phyloP scores from a whole-genome alignment of 2,329 filamentous ascomycete genomes.

The Dactylellina leptospora region DNA sequence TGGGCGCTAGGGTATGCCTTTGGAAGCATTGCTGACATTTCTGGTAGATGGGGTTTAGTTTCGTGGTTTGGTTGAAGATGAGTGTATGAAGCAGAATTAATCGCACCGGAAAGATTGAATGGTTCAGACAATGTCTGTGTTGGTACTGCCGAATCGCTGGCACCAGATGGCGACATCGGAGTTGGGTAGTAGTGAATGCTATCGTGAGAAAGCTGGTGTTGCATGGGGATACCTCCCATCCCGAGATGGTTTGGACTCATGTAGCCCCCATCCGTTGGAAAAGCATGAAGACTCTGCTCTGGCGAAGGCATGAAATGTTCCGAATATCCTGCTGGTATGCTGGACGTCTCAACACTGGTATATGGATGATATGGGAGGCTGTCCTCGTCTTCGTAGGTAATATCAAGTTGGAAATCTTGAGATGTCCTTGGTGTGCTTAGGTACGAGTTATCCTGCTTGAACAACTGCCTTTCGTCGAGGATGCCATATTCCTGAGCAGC shows the following conservation, averaged over 20 bases:
- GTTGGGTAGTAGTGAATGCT: slow-evolving; percentile 43
- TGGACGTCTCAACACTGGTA: slow-evolving; percentile 22
- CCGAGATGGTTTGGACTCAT: slow-evolving; percentile 34
- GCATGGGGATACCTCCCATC: slow-evolving; percentile 37
- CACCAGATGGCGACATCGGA: slow-evolving; percentile 30
- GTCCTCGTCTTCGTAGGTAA: slow-evolving; percentile 18
- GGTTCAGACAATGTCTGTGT: slow-evolving; percentile 26
- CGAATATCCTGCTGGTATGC: slow-evolving; percentile 31
- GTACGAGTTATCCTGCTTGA: slow-evolving; percentile 26
- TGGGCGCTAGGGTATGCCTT: slow-evolving; percentile 36
- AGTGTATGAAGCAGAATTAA: slow-evolving; percentile 50
- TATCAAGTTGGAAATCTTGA: slow-evolving; percentile 27
- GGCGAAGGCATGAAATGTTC: slow-evolving; percentile 34
- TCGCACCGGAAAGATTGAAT: slow-evolving; percentile 51
- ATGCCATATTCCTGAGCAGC: slow-evolving; percentile 35
- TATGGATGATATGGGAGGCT: slow-evolving; percentile 18
- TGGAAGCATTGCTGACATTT: slow-evolving; percentile 51
- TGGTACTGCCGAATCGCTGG: slow-evolving; percentile 26
- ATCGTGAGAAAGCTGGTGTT: slow-evolving; percentile 46
- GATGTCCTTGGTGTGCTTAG: slow-evolving; percentile 43
- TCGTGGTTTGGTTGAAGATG: slow-evolving; percentile 15
- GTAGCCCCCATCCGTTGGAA: slow-evolving; percentile 16
- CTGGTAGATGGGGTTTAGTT: slow-evolving; percentile 39
- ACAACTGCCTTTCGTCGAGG: slow-evolving; percentile 31
- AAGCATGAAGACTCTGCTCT: slow-evolving; percentile 40